These are phyloP conservation scores for Aegilops bicornis DNA, from an alignment of 176 grass and related monocot genomes.

Conservation along the genomic window DNA sequence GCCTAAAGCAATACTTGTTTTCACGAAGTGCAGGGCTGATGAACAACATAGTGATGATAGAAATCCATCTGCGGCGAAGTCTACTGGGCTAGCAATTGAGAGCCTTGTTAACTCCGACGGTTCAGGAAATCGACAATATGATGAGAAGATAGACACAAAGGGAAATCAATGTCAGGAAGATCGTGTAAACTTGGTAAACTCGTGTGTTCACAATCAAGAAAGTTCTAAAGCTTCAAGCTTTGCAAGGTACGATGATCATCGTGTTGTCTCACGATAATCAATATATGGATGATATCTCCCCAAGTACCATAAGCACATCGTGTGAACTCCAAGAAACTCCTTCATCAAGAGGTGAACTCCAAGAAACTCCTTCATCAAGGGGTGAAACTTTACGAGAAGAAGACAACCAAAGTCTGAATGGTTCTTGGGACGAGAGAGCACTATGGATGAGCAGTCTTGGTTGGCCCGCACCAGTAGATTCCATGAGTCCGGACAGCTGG, in stretches of 20 bases:
- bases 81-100: slow-evolving; percentile 23
- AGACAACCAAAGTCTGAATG: slow-evolving; percentile 59
- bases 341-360: slow-evolving; percentile 43
- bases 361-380: slow-evolving; percentile 47
- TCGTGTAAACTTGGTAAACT: slow-evolving; percentile 12
- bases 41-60: slow-evolving; percentile 22
- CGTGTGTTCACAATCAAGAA: slow-evolving; percentile 26
- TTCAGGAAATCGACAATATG: slow-evolving; percentile 24
- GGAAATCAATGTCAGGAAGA: slow-evolving; percentile 32
- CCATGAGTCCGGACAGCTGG: slow-evolving; percentile 66
- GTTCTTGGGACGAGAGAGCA: slow-evolving; percentile 86
- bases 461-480: slow-evolving; percentile 70
- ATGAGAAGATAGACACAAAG: slow-evolving; percentile 20
- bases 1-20: slow-evolving; percentile 28
- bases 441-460: slow-evolving; percentile 74
- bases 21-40: slow-evolving; percentile 24
- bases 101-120: slow-evolving; percentile 31
- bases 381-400: slow-evolving; percentile 56
- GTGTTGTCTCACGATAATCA: slow-evolving; percentile 33
- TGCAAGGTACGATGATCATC: slow-evolving; percentile 31
- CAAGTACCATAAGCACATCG: slow-evolving; percentile 43
- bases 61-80: slow-evolving; percentile 34
- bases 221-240: slow-evolving; percentile 42
- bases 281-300: slow-evolving; percentile 49
- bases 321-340: slow-evolving; percentile 41